phyloP scores from a whole-genome alignment of 1,284 basidiomycete species.

The Cerrena zonata region DNA sequence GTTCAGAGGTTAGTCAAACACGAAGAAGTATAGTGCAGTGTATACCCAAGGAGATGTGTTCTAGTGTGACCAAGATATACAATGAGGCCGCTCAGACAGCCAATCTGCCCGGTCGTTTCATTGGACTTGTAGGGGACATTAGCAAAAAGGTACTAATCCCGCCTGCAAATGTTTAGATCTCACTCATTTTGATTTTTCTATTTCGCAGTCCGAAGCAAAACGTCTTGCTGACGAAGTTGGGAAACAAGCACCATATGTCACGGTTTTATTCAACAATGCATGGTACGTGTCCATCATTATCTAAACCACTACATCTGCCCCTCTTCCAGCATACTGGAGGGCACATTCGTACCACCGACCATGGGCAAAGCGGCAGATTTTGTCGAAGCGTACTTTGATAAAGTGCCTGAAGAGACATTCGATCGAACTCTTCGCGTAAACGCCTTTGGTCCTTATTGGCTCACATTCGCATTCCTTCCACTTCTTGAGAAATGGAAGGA shows the following conservation, averaged over 20 bases:
- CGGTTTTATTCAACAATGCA: slow-evolving; percentile 39
- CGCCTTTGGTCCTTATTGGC: slow-evolving; percentile 44
- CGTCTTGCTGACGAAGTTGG: slow-evolving; percentile 40
- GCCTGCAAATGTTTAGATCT: neutral
- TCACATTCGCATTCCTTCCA: slow-evolving; percentile 47
- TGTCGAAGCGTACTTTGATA: slow-evolving; percentile 36
- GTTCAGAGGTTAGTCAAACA: slow-evolving; percentile 31
- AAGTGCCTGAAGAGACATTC: slow-evolving; percentile 35
- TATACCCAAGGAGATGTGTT: neutral
- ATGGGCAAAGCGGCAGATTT: slow-evolving; percentile 34
- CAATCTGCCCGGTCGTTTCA: slow-evolving; percentile 32
- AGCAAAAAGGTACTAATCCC: slow-evolving; percentile 34
- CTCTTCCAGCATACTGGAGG: slow-evolving; percentile 8
- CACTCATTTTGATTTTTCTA: neutral
- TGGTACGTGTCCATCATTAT: slow-evolving; percentile 20
- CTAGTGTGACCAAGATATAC: slow-evolving; percentile 29
- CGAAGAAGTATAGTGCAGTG: neutral
- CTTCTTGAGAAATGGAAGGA: slow-evolving; percentile 43
- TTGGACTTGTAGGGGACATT: slow-evolving; percentile 41
- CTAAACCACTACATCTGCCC: neutral
- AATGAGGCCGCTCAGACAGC: slow-evolving; percentile 34
- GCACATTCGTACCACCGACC: slow-evolving; percentile 32
- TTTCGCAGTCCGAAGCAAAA: slow-evolving; percentile 34
- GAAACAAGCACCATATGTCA: slow-evolving; percentile 37
- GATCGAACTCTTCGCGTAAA: slow-evolving; percentile 36